Base-by-base conservation (phyloP, 768 basidiomycete genomes). In the Mycena latifolia region DNA sequence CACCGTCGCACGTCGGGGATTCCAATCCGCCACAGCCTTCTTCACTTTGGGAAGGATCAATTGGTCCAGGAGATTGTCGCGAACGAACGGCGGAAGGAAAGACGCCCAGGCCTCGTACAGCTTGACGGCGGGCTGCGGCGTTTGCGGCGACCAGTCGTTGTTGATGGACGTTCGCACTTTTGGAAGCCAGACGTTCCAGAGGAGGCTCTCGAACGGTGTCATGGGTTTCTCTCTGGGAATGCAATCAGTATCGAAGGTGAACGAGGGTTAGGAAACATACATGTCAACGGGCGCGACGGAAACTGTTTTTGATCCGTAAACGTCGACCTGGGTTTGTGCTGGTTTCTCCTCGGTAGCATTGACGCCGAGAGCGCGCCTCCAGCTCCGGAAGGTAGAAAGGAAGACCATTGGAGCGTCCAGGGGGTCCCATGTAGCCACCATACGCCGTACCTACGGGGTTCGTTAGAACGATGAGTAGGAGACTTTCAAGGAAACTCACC, bases 151-250 rank as follows among this genome's bases (percentile, higher is more conserved):
- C 98, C 98, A 99, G 33, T 96, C 92, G 76, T 99, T 99, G 78
- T 99, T 99, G 76, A 99, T 90, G 14, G 88, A 85, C 0, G 94
- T 94, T 28, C 98, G 89, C n/a, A 99, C 91, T 79, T 89, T 94
- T 0, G 98, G 98, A 28, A 99, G 80, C 98, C 96, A 99, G 12
- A 93, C 83, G 69, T 91, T 94, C 96, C 98, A 99, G 17, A 99
- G 78, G 27, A 99, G 82, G 65, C 92, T 94, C 75, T 99, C 98
- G 75, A 94, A 99, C 0, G 97, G 91, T 18, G 96, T 96, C 98
- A 99, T 99, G 3, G 84, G 83, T 67, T 79, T 83, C 65, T 88
- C 88, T 50, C 86, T 89, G 68, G 17, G 17, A 31, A 15, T 20
- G 1, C 24, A 61, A 27, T 28, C 14, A 67, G 31, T 59, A 25